Percentiles rank a stretch among this genome's conserved stretches.
Conservation (phyloP, 345 rosid species). For the Luvunga scandens region DNA sequence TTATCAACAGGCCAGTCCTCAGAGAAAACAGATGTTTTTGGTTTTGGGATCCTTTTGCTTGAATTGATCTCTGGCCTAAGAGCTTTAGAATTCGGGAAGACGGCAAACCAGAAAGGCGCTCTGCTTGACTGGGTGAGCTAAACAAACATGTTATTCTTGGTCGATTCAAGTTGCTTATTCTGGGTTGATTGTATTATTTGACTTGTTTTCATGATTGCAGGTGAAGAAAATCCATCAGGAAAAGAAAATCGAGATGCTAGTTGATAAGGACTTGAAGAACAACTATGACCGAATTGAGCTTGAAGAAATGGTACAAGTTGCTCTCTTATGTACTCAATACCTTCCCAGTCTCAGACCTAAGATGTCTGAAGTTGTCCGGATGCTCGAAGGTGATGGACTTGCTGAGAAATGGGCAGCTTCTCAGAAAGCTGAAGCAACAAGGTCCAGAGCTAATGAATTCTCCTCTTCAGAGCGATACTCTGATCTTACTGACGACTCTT, state of each 20-base stretch:
- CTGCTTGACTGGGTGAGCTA: slow-evolving; percentile 85
- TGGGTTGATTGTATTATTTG: not conserved
- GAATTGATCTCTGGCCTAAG: slow-evolving; percentile 78
- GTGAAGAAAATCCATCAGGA: slow-evolving; percentile 85
- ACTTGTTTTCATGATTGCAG: slow-evolving; percentile 34
- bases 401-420: slow-evolving; percentile 98
- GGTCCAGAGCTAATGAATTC: slow-evolving; percentile 63
- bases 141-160: not conserved
- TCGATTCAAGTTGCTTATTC: not conserved
- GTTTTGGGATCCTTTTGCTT: slow-evolving; percentile 86
- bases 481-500: slow-evolving; percentile 87
- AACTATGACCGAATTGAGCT: slow-evolving; percentile 70
- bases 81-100: slow-evolving; percentile 83
- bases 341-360: slow-evolving; percentile 81
- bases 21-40: slow-evolving; percentile 93
- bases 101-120: slow-evolving; percentile 81
- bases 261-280: slow-evolving; percentile 79
- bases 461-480: slow-evolving; percentile 76
- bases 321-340: slow-evolving; percentile 80
- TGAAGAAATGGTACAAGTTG: slow-evolving; percentile 86
- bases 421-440: slow-evolving; percentile 63
- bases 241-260: slow-evolving; percentile 77
- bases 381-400: slow-evolving; percentile 95
- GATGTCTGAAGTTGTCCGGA: slow-evolving; percentile 94
- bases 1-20: slow-evolving; percentile 94